Base-by-base conservation (phyloP, 2,329 filamentous ascomycete species). In the Venturia pyrina region DNA sequence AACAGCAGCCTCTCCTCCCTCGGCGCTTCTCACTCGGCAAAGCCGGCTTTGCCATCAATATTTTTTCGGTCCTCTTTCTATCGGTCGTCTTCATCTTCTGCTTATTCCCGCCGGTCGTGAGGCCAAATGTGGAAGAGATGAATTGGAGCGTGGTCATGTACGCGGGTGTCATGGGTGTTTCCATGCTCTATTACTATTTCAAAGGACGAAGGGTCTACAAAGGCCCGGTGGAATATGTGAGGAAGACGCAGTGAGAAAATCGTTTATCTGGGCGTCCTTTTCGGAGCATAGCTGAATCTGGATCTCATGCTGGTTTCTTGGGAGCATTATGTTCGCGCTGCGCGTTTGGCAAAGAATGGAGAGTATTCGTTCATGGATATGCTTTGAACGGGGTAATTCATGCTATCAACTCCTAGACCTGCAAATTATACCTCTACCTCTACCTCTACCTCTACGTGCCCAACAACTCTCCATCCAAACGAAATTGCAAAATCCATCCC, bases 81-180 rank as follows among this genome's bases (percentile, higher is more conserved):
- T 63, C 73, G 1, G 70, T 78, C 0, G 70, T 77, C 3, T 78
- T 79, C 41, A 64, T 79, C 1, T 80, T 82, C 65, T 70, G 74
- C 0, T 81, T 81, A 67, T 82, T 82, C 68, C 67, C 67, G 8
- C 80, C 80, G 0, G 68, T 73, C 0, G 73, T 71, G 11, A 68
- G 70, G 4, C 77, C 78, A 32, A 70, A 70, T 11, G 67, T 69
- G 10, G 68, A 70, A 63, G 75, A 75, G 5, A 81, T 82, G 78
- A 82, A 82, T 67, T 82, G 79, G 79, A 77, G 76, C 46, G 73
- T 78, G 53, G 70, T 75, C 0, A 80, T 82, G 70, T 82, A 79
- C 65, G 75, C 76, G n/a, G 74, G 74, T 5, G 73, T 81, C 24
- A 72, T 81, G 19, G 69, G 75, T 7, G 77, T 81, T 41, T 77